Conservation (phyloP, 2,329 filamentous ascomycete species). For the Gaeumannomyces tritici region DNA sequence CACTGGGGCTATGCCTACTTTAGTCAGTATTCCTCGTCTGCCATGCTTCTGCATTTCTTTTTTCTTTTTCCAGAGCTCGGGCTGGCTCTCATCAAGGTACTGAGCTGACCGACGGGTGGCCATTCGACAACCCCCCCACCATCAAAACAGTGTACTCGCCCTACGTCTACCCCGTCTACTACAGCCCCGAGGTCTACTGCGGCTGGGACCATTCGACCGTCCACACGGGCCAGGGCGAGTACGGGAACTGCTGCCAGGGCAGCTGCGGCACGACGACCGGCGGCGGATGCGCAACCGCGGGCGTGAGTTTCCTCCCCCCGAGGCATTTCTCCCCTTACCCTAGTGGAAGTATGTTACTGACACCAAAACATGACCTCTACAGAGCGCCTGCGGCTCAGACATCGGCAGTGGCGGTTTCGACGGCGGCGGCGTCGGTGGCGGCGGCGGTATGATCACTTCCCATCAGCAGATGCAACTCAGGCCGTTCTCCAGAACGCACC, state of each 20-base stretch:
- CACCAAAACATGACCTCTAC: neutral
- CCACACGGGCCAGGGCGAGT: slow-evolving; percentile 21
- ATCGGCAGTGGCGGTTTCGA: too few species aligned
- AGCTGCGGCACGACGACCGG: slow-evolving; percentile 30
- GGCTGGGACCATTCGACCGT: slow-evolving; percentile 28
- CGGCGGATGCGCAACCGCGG: slow-evolving; percentile 20
- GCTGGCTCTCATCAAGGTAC: too few species aligned
- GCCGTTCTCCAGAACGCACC: too few species aligned
- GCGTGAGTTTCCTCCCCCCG: slow-evolving; percentile 8
- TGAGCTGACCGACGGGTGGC: neutral
- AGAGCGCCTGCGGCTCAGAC: neutral
- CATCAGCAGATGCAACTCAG: too few species aligned
- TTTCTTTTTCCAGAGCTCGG: too few species aligned
- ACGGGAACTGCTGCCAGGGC: slow-evolving; percentile 33
- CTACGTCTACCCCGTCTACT: slow-evolving; percentile 31
- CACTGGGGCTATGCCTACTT: slow-evolving; percentile 46
- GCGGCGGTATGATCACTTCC: neutral
- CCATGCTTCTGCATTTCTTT: neutral
- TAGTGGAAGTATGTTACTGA: slow-evolving; percentile 1
- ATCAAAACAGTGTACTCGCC: slow-evolving; percentile 29
- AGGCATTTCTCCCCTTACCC: neutral
- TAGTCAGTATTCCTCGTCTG: slow-evolving; percentile 8
- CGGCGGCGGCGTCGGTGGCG: too few species aligned
- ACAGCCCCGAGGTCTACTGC: slow-evolving; percentile 35
- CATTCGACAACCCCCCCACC: too few species aligned